Conservation (phyloP, 1,284 basidiomycete species). For the Phlebopus sp. region DNA sequence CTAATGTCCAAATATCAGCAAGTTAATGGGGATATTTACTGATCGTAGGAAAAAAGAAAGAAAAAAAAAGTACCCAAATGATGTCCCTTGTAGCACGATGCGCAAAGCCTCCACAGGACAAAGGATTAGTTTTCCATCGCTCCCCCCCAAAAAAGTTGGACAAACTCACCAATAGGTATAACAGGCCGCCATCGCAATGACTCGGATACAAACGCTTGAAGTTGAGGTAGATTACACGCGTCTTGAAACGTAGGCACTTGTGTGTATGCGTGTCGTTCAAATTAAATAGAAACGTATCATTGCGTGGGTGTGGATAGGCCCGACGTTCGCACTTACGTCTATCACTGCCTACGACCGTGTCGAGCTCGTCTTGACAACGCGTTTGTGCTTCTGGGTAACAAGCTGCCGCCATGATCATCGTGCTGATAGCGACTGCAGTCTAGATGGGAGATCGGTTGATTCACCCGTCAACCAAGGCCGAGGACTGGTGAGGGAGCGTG, state of each 20-base stretch:
- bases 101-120: slow-evolving; percentile 39
- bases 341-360: slow-evolving; percentile 53
- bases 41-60: slow-evolving; percentile 5
- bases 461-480: no score
- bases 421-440: slow-evolving; percentile 56
- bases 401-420: slow-evolving; percentile 62
- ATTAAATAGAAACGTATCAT: slow-evolving; percentile 1
- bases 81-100: slow-evolving; percentile 61
- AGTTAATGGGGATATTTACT: background rate
- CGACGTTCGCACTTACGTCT: slow-evolving; percentile 41
- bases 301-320: background rate
- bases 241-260: slow-evolving; percentile 49
- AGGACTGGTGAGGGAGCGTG: background rate
- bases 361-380: slow-evolving; percentile 59
- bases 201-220: slow-evolving; percentile 62
- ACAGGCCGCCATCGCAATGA: slow-evolving; percentile 65
- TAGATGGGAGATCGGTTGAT: slow-evolving; percentile 22
- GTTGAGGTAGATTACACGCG: slow-evolving; percentile 47
- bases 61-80: slow-evolving; percentile 45
- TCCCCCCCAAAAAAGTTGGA: no score
- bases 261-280: background rate
- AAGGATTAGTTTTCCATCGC: no score
- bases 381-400: slow-evolving; percentile 54
- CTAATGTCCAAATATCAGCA: slow-evolving; percentile 26
- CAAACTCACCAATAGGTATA: slow-evolving; percentile 42